Base-by-base conservation (phyloP, 2,329 filamentous ascomycete species). In the Taxawa tesnikishii region DNA sequence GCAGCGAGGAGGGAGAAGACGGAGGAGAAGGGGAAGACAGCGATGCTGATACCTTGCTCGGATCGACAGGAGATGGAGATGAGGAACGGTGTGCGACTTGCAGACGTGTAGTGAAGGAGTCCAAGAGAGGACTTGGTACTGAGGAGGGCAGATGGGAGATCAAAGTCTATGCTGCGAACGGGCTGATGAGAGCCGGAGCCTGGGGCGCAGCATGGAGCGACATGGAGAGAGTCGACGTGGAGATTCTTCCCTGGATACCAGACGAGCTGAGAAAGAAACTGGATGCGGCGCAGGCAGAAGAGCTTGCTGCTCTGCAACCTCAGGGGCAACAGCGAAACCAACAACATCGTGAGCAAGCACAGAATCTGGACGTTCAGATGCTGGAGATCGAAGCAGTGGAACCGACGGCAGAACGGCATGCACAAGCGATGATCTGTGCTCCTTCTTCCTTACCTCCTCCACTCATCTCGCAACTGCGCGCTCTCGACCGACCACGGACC, bases 181-280 rank as follows among this genome's bases (percentile, higher is more conserved):
- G 90, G 0, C 62, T 96, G 29, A 93, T 98, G 83, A 74, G 77
- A 37, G 78, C 83, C 4, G 84, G 84, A 0, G 88, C 90, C 0
- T 98, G 90, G 90, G 73, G 74, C 4, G 87, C 87, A 2, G 88
- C 83, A 37, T 98, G 88, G 88, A 81, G 75, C 44, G 88, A 96
- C 56, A 98, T 98, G 90, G 90, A 98, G 59, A 73, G 88, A n/a
- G 83, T 96, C 0, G 90, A 98, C 49, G 83, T 93, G 2, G 88
- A 96, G 55, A 73, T 98, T 32, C 74, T 82, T 46, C 81, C 90
- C 3, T 71, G 78, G 48, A 68, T 85, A 8, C 70, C 75, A 12
- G 54, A 70, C 0, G 56, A 63, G 2, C 50, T 79, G 9, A 67
- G 75, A 33, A 66, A 68, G 12, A 72, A 75, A 42, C 58, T 85